Percentiles rank a stretch among this genome's conserved stretches.
Conservation (phyloP, 768 basidiomycete genomes). For the Boletus insuetus region DNA sequence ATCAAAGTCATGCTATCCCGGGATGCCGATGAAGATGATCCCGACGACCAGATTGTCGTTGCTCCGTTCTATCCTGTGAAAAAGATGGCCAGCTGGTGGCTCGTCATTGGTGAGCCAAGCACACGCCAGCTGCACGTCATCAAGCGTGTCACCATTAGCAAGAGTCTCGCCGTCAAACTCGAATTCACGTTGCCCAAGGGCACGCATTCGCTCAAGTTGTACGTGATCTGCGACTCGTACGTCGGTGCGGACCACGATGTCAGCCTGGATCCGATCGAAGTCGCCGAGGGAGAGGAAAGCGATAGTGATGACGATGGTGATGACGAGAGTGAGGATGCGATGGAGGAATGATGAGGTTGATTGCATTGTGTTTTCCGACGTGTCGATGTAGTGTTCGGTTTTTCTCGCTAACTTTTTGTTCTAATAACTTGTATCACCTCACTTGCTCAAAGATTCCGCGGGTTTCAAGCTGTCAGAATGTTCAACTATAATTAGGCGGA, state of each 20-base stretch:
- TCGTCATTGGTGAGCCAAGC: conserved; percentile 84
- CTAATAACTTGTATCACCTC: no score
- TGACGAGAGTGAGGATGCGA: conserved; percentile 53
- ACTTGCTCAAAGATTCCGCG: no score
- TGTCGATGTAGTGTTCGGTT: not conserved
- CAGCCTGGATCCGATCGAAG: conserved; percentile 74
- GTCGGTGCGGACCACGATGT: conserved; percentile 92
- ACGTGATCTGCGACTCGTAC: conserved; percentile 92
- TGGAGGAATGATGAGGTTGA: conserved; percentile 41
- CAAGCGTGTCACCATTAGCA: conserved; percentile 81
- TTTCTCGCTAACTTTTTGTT: not conserved
- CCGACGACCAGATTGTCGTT: conserved; percentile 78
- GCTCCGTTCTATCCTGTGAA: conserved; percentile 90
- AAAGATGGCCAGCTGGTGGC: conserved; percentile 97
- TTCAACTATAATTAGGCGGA: no score
- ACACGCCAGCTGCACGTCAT: conserved; percentile 79
- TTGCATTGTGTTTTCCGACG: not conserved
- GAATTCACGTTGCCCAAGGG: conserved; percentile 90
- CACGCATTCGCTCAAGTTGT: conserved; percentile 75
- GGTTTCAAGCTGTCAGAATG: no score
- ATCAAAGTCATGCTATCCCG: conserved; percentile 77
- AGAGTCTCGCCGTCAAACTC: conserved; percentile 76
- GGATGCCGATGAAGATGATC: conserved; percentile 77
- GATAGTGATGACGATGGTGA: conserved; percentile 60
- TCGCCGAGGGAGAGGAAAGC: conserved; percentile 88